Evolutionary conservation across 2,329 filamentous ascomycete genomes (phyloP), one percentile per base, ranked within the genome.

Genomic region (Teratosphaeria nubilosa): DNA sequence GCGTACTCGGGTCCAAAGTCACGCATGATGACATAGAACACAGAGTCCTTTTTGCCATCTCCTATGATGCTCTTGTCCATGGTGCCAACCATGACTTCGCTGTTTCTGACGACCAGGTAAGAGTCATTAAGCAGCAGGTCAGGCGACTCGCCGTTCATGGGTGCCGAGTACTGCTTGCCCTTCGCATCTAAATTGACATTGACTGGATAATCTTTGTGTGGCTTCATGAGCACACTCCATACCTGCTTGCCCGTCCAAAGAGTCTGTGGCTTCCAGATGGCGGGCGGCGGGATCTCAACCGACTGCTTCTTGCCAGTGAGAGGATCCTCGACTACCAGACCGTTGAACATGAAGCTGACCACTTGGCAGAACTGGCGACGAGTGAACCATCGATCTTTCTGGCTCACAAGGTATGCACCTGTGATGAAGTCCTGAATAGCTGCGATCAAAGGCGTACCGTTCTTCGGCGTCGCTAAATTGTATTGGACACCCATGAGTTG

Each of bases 361-460:
- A 96, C 83, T 65, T 95, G 91, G 1, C 88, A 86, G 69, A 99
- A 99, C 0, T 88, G 86, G 66, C 87, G 87, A 56, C 92, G 85
- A 67, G 95, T 90, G 68, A 88, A 96, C 74, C 99, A 97, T 58
- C 86, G 84, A 70, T 97, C 92, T 70, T 97, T 97, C 73, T 86
- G 88, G 66, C 90, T 96, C 27, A 97, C 79, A 3, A 97, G 77
- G 70, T 91, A 99, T 0, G 94, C 89, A 3, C 91, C 91, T 27
- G 92, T 97, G 67, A 99, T 97, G 76, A 99, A 99, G 79, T 99
- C 94, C 69, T 99, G 94, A 31, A 95, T 99, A n/a, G 94, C 92
- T 20, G 91, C 91, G 76, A 99, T 97, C 67, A 99, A 95, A 1
- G 94, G 94, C 66, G 96, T 92, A 70, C 94, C 94, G 75, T 97